Evolutionary conservation across 2,329 filamentous ascomycete genomes (phyloP).

Genomic region (Fusarium sp.): DNA sequence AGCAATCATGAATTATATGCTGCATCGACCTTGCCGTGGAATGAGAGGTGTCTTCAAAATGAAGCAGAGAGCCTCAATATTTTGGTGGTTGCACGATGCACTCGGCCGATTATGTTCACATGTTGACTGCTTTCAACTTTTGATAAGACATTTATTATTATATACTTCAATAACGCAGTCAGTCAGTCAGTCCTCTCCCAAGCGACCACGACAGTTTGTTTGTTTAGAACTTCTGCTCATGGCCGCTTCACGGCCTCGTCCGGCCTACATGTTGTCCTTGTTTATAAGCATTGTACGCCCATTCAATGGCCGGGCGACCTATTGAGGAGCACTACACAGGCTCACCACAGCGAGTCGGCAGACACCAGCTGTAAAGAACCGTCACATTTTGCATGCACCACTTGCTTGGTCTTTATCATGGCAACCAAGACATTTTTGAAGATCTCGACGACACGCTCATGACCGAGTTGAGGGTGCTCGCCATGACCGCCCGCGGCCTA

Average conservation of each 20-base stretch:
- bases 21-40: slow-evolving; percentile 3
- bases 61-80: slow-evolving; percentile 22
- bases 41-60: slow-evolving; percentile 1
- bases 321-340: slow-evolving; percentile 28
- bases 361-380: slow-evolving; percentile 30
- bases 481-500: slow-evolving; percentile 26
- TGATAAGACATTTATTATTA: neutral
- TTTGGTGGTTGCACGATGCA: neutral
- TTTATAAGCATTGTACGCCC: slow-evolving; percentile 32
- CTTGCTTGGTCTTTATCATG: neutral
- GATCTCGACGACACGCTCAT: neutral
- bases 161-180: neutral
- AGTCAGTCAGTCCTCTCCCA: neutral
- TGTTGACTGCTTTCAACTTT: slow-evolving; percentile 7
- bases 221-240: slow-evolving; percentile 36
- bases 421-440: slow-evolving; percentile 13
- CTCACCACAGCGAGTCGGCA: slow-evolving; percentile 35
- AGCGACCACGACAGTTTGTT: slow-evolving; percentile 37
- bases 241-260: slow-evolving; percentile 26
- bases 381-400: slow-evolving; percentile 21
- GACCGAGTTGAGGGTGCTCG: neutral
- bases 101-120: slow-evolving; percentile 10
- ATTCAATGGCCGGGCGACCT: slow-evolving; percentile 13
- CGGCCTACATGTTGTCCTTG: slow-evolving; percentile 28
- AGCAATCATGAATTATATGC: slow-evolving; percentile 15